Percentiles rank a stretch among this genome's conserved stretches.
phyloP scores from a whole-genome alignment of 169 alveolate species.

The Cryptosporidium felis region DNA sequence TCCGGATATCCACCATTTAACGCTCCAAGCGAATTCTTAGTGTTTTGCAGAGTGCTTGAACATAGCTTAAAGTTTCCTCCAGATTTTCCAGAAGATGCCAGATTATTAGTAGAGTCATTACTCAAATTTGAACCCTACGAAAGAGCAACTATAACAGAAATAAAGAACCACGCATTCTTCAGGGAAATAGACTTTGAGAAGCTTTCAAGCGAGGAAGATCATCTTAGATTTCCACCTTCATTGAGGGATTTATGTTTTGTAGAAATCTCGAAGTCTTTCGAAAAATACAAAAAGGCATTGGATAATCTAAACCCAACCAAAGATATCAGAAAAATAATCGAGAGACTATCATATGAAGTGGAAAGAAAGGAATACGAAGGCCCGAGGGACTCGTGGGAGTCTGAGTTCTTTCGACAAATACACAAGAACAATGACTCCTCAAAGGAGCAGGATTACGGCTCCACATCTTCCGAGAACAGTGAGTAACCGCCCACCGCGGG shows the following conservation, averaged over 20 bases:
- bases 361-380: conserved; percentile 56
- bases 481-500: background rate
- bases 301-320: background rate
- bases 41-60: conserved; percentile 40
- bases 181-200: conserved; percentile 26
- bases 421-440: background rate
- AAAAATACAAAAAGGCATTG: background rate
- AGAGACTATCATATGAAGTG: conserved; percentile 14
- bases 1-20: conserved; percentile 80
- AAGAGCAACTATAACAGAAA: conserved; percentile 23
- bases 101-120: conserved; percentile 6
- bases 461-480: background rate
- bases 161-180: conserved; percentile 18
- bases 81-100: conserved; percentile 56
- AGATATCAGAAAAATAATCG: background rate
- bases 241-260: conserved; percentile 36
- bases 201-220: background rate
- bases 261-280: conserved; percentile 3
- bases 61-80: conserved; percentile 33
- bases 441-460: background rate
- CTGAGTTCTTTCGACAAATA: conserved; percentile 7
- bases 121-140: conserved; percentile 14
- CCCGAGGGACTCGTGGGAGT: conserved; percentile 59
- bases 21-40: conserved; percentile 70
- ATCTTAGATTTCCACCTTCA: conserved; percentile 16